These are phyloP conservation scores for Streptanthus diversifolius DNA, from an alignment of 345 rosid species.

Conservation along the genomic window DNA sequence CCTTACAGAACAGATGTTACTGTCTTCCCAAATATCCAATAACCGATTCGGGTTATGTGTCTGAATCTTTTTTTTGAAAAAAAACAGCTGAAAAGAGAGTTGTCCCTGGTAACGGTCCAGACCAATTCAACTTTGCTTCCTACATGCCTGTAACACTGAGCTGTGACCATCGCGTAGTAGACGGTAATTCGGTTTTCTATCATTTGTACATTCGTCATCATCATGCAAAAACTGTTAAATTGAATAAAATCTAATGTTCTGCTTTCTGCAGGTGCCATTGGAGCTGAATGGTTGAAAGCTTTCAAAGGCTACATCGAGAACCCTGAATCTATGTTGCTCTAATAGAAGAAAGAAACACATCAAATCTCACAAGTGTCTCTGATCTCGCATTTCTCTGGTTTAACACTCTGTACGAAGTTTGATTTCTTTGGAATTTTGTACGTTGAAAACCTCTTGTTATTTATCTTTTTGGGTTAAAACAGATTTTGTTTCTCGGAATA, in stretches of 20 bases:
- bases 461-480: neutral
- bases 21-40: neutral
- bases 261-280: conserved; percentile 66
- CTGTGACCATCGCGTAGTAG: conserved; percentile 98
- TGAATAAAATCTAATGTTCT: neutral
- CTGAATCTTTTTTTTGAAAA: neutral
- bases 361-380: conserved; percentile 19
- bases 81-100: conserved; percentile 91
- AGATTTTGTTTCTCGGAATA: conserved; percentile 4
- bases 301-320: conserved; percentile 91
- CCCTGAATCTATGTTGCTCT: conserved; percentile 93
- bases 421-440: conserved; percentile 7
- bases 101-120: conserved; percentile 64
- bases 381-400: conserved; percentile 2
- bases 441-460: neutral
- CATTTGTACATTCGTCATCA: conserved; percentile 3
- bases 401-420: conserved; percentile 23
- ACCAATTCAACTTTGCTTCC: conserved; percentile 63
- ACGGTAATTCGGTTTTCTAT: conserved; percentile 42
- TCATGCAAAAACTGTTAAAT: neutral
- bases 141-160: conserved; percentile 87
- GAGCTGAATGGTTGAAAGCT: conserved; percentile 97
- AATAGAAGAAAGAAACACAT: conserved; percentile 14
- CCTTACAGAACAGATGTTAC: conserved; percentile 5
- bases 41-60: neutral